A percentile compares a stretch with the other conserved stretches of the same genome.
These are phyloP conservation scores for Phlebiopsis flavidoalba DNA, from an alignment of 768 basidiomycete species.

Conservation along the genomic window DNA sequence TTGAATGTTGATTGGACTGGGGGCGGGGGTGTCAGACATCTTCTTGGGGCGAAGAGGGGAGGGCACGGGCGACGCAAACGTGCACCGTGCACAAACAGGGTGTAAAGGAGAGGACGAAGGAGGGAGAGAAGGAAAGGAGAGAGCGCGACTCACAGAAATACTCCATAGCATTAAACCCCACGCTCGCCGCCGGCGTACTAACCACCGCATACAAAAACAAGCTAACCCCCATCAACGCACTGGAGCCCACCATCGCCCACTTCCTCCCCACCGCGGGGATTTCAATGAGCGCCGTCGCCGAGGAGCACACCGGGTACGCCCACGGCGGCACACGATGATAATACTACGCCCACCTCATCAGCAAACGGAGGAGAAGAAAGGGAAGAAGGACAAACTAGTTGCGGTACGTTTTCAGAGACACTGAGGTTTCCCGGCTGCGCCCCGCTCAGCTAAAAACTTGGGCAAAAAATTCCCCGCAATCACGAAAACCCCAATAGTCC, in stretches of 20 bases:
- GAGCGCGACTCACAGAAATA: constrained; percentile 7
- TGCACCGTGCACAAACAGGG: no score
- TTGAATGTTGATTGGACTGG: constrained; percentile 12
- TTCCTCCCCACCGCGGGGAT: constrained; percentile 7
- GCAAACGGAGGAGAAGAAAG: neutral
- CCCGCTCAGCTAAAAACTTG: constrained; percentile 11
- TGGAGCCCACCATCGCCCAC: constrained; percentile 11
- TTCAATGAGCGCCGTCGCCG: constrained; percentile 9
- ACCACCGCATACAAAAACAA: constrained; percentile 9
- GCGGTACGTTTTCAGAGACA: neutral
- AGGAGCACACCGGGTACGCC: constrained; percentile 8
- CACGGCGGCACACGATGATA: constrained; percentile 10
- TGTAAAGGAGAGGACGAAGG: no score
- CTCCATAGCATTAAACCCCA: constrained; percentile 12
- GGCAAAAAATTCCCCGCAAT: constrained; percentile 12
- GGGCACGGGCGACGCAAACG: no score
- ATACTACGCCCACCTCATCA: constrained; percentile 2
- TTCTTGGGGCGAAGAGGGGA: no score
- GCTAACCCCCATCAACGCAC: constrained; percentile 7
- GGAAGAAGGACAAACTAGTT: constrained; percentile 7
- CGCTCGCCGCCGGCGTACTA: constrained; percentile 9
- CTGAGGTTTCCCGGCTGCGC: constrained; percentile 3
- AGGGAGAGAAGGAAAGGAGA: neutral
- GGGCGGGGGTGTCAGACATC: neutral
- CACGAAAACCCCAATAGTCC: constrained; percentile 10